A percentile compares a stretch with the other conserved stretches of the same genome.
Evolutionary conservation across 2,329 filamentous ascomycete species (phyloP).

Genomic region (Trichoderma gracile): DNA sequence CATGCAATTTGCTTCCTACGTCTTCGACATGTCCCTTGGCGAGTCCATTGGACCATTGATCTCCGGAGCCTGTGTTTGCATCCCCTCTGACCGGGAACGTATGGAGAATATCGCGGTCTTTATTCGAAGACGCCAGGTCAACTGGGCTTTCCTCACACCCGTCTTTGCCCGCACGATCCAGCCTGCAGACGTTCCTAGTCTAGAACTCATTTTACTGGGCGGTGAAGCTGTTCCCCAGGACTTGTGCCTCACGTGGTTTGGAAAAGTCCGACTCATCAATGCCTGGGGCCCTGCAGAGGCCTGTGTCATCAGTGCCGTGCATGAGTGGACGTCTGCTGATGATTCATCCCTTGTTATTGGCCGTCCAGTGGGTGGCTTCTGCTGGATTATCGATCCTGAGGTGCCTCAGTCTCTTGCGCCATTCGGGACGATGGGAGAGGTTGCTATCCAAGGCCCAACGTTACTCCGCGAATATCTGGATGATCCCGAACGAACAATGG

Average conservation of each 20-base stretch:
- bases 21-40: background rate
- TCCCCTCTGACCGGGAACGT: background rate
- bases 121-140: background rate
- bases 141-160: background rate
- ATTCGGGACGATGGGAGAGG: background rate
- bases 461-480: background rate
- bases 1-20: background rate
- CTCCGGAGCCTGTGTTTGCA: background rate
- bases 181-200: background rate
- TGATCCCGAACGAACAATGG: background rate
- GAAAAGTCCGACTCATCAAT: constrained; percentile 20
- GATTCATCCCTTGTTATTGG: background rate
- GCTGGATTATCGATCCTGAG: constrained; percentile 17
- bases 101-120: background rate
- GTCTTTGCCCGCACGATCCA: background rate
- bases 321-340: constrained; percentile 1
- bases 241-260: constrained; percentile 19
- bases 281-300: constrained; percentile 28
- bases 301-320: background rate
- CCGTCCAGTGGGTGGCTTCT: background rate
- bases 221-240: constrained; percentile 22
- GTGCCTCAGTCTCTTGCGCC: background rate
- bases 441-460: background rate
- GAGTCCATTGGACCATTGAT: background rate
- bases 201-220: constrained; percentile 17